phyloP scores from a whole-genome alignment of 1,139 yeast genomes.

The Tardiomyces digboiensis region DNA sequence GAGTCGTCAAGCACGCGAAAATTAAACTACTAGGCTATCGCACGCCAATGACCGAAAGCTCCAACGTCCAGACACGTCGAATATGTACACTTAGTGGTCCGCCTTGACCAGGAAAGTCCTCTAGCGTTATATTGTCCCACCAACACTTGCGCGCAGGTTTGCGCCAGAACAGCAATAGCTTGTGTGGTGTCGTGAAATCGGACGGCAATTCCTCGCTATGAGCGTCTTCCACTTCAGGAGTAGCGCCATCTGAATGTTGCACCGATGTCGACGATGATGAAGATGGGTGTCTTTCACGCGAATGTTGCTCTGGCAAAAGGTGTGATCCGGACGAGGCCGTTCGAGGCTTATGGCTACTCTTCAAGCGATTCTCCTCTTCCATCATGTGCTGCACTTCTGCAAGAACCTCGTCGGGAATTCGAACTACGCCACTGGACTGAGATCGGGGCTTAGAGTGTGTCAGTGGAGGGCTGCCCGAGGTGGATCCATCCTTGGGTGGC shows the following conservation, averaged over 20 bases:
- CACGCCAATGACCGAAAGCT: slow-evolving; percentile 36
- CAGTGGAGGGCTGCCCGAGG: background rate
- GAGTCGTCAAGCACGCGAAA: background rate
- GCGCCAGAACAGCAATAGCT: slow-evolving; percentile 87
- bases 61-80: slow-evolving; percentile 81
- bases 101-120: slow-evolving; percentile 39
- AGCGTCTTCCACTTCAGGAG: background rate
- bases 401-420: background rate
- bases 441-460: background rate
- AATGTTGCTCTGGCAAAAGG: no score
- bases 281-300: no score
- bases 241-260: background rate
- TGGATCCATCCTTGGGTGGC: background rate
- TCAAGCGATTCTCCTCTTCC: background rate
- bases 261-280: no score
- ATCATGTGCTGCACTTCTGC: background rate
- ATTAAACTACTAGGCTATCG: background rate
- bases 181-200: slow-evolving; percentile 45
- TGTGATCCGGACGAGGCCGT: no score
- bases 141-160: slow-evolving; percentile 99
- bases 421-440: no score
- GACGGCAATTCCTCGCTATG: slow-evolving; percentile 23
- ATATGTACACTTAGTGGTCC: slow-evolving; percentile 50
- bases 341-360: no score
- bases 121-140: slow-evolving; percentile 69